Evolutionary conservation across 2,329 filamentous ascomycete species (phyloP), one percentile per base, ranked within the genome.

Genomic region (Orbilia ellipsospora): DNA sequence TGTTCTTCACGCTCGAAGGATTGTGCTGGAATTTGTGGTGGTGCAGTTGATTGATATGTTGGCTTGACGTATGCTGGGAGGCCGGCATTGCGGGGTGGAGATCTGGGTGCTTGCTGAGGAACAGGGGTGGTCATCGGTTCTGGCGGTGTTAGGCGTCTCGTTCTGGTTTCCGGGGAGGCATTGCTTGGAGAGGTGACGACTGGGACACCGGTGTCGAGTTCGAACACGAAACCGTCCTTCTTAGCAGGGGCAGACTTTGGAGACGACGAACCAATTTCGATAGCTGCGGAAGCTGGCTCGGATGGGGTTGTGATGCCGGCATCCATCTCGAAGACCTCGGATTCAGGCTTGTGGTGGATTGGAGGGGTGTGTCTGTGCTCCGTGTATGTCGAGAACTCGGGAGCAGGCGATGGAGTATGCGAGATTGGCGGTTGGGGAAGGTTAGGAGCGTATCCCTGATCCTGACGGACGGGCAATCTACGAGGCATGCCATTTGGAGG

Each of bases 251-350:
- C 45, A 48, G 50, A 7, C 18, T 64, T 65, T 55, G 65, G 57
- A 54, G 64, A 54, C 18, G 72, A 64, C 15, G 59, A 40, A 50
- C 57, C 48, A 10, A 75, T 15, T 20, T 75, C 72, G 26, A 75
- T 16, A 10, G 64, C 72, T 4, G 54, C 59, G 36, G 44, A 54
- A 26, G 59, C n/a, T 5, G 44, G 31, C 10, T 54, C 62, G 15
- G 10, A 48, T 23, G 64, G 52, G 1, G 48, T 20, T 5, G 48
- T 60, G 40, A 75, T 63, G 18, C 72, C 72, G n/a, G 57, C 72
- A 36, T 75, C 72, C 72, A 75, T 75, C 54, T 75, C 72, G 20
- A 75, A 75, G 20, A 75, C 52, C 26, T 75, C 72, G 6, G 59
- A 65, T 31, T 75, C 64, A 44, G 72, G 72, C 59, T 69, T 69